A percentile compares a stretch with the other conserved stretches of the same genome.
phyloP scores from a whole-genome alignment of 2,329 filamentous ascomycete species.

The Fusarium torulosum region DNA sequence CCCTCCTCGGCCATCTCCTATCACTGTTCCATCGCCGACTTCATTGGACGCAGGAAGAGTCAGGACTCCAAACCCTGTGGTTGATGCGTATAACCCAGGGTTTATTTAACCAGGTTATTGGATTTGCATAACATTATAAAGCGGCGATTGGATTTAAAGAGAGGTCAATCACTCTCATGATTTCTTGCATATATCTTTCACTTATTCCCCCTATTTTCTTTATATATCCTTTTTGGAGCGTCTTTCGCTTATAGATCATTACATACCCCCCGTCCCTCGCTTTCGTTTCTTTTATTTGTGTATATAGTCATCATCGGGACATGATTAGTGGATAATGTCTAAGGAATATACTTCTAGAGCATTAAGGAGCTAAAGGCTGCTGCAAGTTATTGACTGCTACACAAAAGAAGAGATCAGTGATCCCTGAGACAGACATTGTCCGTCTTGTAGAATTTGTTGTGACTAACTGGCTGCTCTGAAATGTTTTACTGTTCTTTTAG shows the following conservation, averaged over 20 bases:
- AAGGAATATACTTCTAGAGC: conserved; percentile 33
- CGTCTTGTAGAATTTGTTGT: too few species aligned
- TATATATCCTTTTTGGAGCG: conserved; percentile 21
- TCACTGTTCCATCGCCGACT: conserved; percentile 46
- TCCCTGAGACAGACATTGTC: neutral
- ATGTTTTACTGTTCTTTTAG: too few species aligned
- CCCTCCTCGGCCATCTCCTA: conserved; percentile 50
- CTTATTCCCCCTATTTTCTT: conserved; percentile 19
- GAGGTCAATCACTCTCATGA: conserved; percentile 29
- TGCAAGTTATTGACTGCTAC: neutral
- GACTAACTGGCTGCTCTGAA: too few species aligned
- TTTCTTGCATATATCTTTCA: conserved; percentile 21
- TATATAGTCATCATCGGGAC: conserved; percentile 38
- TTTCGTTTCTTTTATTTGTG: conserved; percentile 14
- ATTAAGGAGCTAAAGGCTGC: neutral
- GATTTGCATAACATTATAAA: conserved; percentile 13
- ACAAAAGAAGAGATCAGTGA: neutral
- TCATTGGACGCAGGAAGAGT: conserved; percentile 15
- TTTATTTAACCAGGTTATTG: conserved; percentile 38
- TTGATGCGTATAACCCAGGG: conserved; percentile 44
- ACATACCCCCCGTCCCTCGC: conserved; percentile 39
- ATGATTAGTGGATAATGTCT: conserved; percentile 44
- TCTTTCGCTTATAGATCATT: conserved; percentile 39
- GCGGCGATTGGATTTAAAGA: conserved; percentile 15
- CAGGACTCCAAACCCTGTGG: conserved; percentile 41